phyloP scores from a whole-genome alignment of 768 basidiomycete species.

The Leccinum olivaceopallidum region DNA sequence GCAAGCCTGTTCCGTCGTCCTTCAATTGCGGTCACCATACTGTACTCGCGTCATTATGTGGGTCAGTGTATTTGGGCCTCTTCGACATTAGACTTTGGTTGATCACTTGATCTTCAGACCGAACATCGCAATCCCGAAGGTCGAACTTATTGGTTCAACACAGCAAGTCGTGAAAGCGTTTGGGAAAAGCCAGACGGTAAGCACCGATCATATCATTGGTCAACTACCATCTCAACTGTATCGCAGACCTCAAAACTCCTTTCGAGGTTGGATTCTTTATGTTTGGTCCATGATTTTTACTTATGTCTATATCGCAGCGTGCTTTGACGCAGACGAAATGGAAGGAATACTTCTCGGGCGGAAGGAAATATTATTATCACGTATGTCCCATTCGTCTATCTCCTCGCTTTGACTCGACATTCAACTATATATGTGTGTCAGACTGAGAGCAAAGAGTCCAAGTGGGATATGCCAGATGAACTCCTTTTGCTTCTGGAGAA shows the following conservation, averaged over 20 bases:
- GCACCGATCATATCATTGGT: conserved; percentile 19
- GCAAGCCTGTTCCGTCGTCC: neutral
- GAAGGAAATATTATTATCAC: conserved; percentile 89
- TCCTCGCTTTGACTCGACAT: neutral
- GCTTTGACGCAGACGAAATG: conserved; percentile 89
- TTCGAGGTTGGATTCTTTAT: conserved; percentile 65
- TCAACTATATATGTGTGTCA: conserved; percentile 31
- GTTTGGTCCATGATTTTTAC: neutral
- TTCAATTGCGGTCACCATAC: conserved; percentile 4
- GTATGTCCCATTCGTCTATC: conserved; percentile 40
- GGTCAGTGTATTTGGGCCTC: conserved; percentile 24
- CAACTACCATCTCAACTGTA: conserved; percentile 7
- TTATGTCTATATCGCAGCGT: conserved; percentile 46
- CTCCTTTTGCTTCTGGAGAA: conserved; percentile 81
- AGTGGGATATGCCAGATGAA: conserved; percentile 98
- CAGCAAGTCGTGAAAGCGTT: conserved; percentile 83
- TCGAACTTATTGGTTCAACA: conserved; percentile 98
- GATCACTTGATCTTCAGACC: conserved; percentile 49
- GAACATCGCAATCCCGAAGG: conserved; percentile 95
- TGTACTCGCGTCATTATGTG: conserved; percentile 25
- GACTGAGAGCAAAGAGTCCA: conserved; percentile 88
- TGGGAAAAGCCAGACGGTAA: conserved; percentile 98
- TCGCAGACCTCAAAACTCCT: conserved; percentile 80
- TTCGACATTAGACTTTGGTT: neutral
- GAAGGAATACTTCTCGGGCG: conserved; percentile 96